A percentile compares a stretch with the other conserved stretches of the same genome.
These are phyloP conservation scores for Croton setiger DNA, from an alignment of 441 rosid species.

Conservation along the genomic window DNA sequence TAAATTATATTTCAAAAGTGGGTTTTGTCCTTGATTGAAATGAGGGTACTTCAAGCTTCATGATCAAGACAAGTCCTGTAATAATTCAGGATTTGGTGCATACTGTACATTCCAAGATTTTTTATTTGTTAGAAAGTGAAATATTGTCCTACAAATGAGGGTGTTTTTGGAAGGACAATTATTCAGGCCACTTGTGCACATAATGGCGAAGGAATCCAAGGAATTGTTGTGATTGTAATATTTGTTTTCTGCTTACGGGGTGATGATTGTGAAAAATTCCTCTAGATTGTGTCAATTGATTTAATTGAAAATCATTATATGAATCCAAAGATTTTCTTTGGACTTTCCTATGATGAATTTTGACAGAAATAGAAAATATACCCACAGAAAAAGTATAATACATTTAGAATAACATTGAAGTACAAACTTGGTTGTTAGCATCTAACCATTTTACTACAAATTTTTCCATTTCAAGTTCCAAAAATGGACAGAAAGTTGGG, in stretches of 20 bases:
- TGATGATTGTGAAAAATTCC: slow-evolving; percentile 15
- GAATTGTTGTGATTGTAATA: neutral
- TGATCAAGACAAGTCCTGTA: slow-evolving; percentile 3
- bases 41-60: no score
- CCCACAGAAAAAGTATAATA: no score
- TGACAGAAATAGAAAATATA: no score
- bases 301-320: neutral
- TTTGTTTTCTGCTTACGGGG: neutral
- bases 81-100: slow-evolving; percentile 10
- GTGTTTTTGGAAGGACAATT: neutral
- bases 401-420: neutral
- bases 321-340: no score
- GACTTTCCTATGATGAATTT: no score
- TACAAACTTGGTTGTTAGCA: neutral
- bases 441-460: slow-evolving; percentile 4
- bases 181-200: neutral
- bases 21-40: no score
- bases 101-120: slow-evolving; percentile 7
- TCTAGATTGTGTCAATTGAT: neutral
- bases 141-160: neutral
- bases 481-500: neutral
- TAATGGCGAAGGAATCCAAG: neutral
- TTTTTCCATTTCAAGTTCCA: neutral
- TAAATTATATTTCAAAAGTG: neutral
- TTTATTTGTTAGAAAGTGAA: slow-evolving; percentile 7